Evolutionary conservation across 2,329 filamentous ascomycete species (phyloP).

Genomic region (Aspergillus flavus): DNA sequence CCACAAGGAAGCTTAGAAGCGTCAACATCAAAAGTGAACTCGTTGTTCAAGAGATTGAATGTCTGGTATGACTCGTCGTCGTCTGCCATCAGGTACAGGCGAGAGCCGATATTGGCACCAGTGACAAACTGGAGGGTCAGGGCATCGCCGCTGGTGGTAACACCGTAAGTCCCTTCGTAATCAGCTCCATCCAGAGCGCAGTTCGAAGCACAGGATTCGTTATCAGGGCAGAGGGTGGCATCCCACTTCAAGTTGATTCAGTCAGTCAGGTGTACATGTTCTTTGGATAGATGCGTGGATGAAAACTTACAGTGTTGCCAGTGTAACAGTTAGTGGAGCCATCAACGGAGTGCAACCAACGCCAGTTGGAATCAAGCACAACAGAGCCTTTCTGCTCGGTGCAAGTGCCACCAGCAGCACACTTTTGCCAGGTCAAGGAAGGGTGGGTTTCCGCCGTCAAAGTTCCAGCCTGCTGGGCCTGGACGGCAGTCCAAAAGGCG

Average conservation of each 20-base stretch:
- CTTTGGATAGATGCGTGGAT: too few species aligned
- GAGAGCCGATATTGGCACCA: conserved; percentile 49
- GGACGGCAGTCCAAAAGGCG: conserved; percentile 26
- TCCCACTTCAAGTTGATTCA: conserved; percentile 40
- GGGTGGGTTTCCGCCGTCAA: conserved; percentile 48
- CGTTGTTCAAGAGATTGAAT: conserved; percentile 65
- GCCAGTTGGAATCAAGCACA: conserved; percentile 61
- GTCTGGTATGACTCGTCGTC: conserved; percentile 63
- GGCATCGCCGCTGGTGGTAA: conserved; percentile 51
- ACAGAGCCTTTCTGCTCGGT: conserved; percentile 55
- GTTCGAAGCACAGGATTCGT: conserved; percentile 55
- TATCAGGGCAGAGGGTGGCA: conserved; percentile 50
- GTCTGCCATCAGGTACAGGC: conserved; percentile 64
- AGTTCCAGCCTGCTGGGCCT: conserved; percentile 38
- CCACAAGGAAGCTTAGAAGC: conserved; percentile 69
- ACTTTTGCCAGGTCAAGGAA: conserved; percentile 56
- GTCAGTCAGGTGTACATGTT: neutral
- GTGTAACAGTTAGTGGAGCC: conserved; percentile 60
- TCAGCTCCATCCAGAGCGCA: conserved; percentile 61
- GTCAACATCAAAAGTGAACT: conserved; percentile 73
- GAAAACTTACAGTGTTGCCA: conserved; percentile 45
- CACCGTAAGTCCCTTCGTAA: conserved; percentile 55
- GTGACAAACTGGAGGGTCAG: conserved; percentile 54
- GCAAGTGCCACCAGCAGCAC: conserved; percentile 56
- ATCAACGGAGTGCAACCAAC: conserved; percentile 55